Evolutionary conservation across 2,329 filamentous ascomycete genomes (phyloP).

Genomic region (Cytospora piceae): DNA sequence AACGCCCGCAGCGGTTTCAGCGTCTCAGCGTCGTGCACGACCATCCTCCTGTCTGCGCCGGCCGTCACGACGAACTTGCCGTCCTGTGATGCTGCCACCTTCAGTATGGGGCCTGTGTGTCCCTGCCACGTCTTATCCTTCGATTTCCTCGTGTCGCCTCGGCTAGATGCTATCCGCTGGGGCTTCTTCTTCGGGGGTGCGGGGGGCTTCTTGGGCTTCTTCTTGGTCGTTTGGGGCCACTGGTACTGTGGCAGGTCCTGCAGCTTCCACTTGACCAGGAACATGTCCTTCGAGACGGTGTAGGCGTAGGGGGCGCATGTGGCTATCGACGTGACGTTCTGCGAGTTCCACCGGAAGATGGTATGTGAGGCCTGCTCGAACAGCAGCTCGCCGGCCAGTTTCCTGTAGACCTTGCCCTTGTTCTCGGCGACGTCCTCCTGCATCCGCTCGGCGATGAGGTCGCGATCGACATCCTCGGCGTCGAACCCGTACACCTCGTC

Average conservation of each 20-base stretch:
- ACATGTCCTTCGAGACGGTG: constrained; percentile 83
- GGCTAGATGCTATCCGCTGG: constrained; percentile 64
- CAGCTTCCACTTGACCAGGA: constrained; percentile 87
- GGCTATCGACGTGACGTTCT: constrained; percentile 78
- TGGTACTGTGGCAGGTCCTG: constrained; percentile 66
- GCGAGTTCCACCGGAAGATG: constrained; percentile 78
- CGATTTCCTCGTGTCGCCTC: constrained; percentile 62
- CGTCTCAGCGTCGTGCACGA: constrained; percentile 84
- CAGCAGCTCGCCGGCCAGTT: constrained; percentile 73
- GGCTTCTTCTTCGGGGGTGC: constrained; percentile 65
- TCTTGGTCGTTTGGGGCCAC: constrained; percentile 61
- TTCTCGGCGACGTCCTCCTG: constrained; percentile 90
- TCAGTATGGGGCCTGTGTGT: constrained; percentile 79
- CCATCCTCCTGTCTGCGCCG: constrained; percentile 79
- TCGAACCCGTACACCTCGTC: constrained; percentile 83
- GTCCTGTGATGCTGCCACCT: constrained; percentile 84
- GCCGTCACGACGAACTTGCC: constrained; percentile 92
- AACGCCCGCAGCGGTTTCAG: constrained; percentile 82
- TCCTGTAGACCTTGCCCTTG: constrained; percentile 86
- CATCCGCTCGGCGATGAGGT: constrained; percentile 86
- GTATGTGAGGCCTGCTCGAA: constrained; percentile 70
- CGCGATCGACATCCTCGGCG: constrained; percentile 88
- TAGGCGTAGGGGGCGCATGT: constrained; percentile 81
- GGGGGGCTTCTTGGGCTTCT: constrained; percentile 60
- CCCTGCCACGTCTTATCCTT: constrained; percentile 71